Percentiles rank a stretch among this genome's conserved stretches.
Evolutionary conservation across 2,329 filamentous ascomycete genomes (phyloP).

Genomic region (Colletotrichum brevisporum): DNA sequence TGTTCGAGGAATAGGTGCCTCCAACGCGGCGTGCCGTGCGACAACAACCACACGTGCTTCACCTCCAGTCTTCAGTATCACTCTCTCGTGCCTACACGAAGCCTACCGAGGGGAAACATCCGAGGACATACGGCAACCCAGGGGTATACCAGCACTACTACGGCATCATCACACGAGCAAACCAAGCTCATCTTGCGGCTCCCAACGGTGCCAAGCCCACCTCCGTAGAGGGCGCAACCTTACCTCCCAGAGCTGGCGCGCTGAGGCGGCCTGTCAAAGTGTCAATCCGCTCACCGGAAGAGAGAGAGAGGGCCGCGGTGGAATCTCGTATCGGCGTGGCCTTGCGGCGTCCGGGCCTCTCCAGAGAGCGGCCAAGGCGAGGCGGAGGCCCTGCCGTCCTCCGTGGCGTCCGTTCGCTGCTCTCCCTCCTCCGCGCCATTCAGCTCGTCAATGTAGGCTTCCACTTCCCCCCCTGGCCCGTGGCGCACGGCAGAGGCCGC

Average conservation of each 20-base stretch:
- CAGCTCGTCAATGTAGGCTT: too few relatives aligned
- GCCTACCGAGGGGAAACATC: too few relatives aligned
- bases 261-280: constrained; percentile 9
- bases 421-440: too few relatives aligned
- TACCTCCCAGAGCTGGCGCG: not conserved
- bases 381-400: constrained; percentile 1
- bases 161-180: not conserved
- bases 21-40: too few relatives aligned
- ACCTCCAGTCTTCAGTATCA: too few relatives aligned
- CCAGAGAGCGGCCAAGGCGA: not conserved
- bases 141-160: too few relatives aligned
- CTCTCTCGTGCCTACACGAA: too few relatives aligned
- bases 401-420: not conserved
- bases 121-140: too few relatives aligned
- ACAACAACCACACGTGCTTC: too few relatives aligned
- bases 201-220: constrained; percentile 19
- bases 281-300: constrained; percentile 26
- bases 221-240: not conserved
- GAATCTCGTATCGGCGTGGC: constrained; percentile 19
- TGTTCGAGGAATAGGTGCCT: too few relatives aligned
- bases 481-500: constrained; percentile 30
- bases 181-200: not conserved
- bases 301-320: not conserved
- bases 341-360: too few relatives aligned
- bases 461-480: not conserved